phyloP scores from a whole-genome alignment of 2,329 filamentous ascomycete genomes.

The Aureobasidium pullulans region DNA sequence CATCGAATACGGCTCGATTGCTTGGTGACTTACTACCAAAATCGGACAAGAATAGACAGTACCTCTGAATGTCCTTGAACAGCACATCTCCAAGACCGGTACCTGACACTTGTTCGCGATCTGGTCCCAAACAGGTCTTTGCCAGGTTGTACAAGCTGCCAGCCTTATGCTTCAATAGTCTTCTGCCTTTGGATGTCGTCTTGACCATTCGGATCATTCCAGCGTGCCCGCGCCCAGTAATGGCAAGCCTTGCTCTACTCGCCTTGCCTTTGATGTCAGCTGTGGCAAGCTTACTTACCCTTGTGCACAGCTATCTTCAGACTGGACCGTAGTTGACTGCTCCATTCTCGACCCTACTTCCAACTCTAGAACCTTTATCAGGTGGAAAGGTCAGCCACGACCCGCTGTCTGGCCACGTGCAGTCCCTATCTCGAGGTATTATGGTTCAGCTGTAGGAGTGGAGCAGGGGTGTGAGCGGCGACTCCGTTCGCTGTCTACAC shows the following conservation, averaged over 20 bases:
- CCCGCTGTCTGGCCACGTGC: not conserved
- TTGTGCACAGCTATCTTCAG: not conserved
- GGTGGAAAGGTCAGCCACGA: not conserved
- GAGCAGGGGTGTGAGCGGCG: not conserved
- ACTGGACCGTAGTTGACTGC: not conserved
- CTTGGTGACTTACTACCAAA: not conserved
- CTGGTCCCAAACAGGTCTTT: not conserved
- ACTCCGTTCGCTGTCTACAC: not conserved
- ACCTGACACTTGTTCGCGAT: not conserved
- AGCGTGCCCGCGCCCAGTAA: not conserved
- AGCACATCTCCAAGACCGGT: not conserved
- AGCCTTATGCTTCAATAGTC: constrained; percentile 5
- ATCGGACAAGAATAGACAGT: not conserved
- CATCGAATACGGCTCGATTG: not conserved
- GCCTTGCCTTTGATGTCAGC: not conserved
- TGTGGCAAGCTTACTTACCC: not conserved
- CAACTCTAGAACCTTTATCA: not conserved
- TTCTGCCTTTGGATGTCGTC: not conserved
- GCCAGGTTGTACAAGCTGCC: not conserved
- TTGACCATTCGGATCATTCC: not conserved
- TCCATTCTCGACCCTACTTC: not conserved
- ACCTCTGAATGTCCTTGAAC: not conserved
- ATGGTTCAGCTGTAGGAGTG: not conserved
- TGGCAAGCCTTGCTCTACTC: not conserved
- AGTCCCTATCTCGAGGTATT: not conserved